Base-by-base conservation (phyloP, 2,329 filamentous ascomycete genomes). In the Paecilomyces sp. region DNA sequence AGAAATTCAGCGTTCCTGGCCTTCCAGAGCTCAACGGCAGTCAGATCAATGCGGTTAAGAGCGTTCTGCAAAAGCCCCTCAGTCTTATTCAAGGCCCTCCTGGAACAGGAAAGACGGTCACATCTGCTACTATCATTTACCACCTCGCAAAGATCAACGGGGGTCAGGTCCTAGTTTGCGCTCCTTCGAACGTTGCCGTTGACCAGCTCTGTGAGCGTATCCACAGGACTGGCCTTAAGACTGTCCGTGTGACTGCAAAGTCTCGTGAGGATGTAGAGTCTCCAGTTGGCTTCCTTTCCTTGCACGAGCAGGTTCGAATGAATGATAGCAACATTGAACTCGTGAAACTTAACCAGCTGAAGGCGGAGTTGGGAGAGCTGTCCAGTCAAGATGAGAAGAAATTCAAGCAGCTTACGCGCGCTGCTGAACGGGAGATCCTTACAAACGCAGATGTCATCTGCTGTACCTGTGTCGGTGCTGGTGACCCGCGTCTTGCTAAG, bases 241-340 rank as follows among this genome's bases (percentile, higher is more conserved):
- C 95, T 58, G 94, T 97, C 52, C 92, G 94, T 70, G 86, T 99
- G 61, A 99, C 94, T n/a, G 94, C 94, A 62, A 99, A 99, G 77
- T 99, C 94, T 56, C 89, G 94, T 62, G 94, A 99, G 75, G 94
- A 99, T 80, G 94, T 99, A 9, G 94, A 99, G 74, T 97, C 93
- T n/a, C 92, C 92, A 3, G 94, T 99, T 66, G 91, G 91, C 68
- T 97, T 97, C 77, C 82, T 99, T 50, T 94, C 94, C 36, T 82
- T 99, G 56, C 94, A 99, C 67, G 91, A 97, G 77, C 94, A 99
- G 77, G 94, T 99, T 51, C 91, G 92, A 72, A 91, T 97, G 87
- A 94, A 97, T 65, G 94, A 97, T 72, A 95, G 90, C 75, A 97
- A 97, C 70, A 88, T 91, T 55, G 94, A 99, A 73, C 82, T 99